These are phyloP conservation scores for Cajanus cajan DNA, from an alignment of 306 rosid species.

Conservation along the genomic window DNA sequence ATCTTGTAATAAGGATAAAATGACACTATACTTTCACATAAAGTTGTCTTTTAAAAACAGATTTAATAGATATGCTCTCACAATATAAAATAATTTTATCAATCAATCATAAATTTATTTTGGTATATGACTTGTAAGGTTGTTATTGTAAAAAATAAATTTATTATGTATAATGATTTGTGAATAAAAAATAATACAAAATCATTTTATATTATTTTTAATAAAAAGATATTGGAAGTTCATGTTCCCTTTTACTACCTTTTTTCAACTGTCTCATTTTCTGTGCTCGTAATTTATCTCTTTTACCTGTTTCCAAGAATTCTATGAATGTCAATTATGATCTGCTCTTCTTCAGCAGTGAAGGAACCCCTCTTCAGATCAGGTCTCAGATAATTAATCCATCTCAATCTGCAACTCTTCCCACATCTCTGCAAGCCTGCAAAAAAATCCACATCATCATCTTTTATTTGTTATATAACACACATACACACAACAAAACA, in stretches of 20 bases:
- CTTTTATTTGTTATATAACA: not conserved
- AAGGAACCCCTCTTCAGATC: conserved; percentile 82
- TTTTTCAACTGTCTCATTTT: not conserved
- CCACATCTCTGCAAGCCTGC: conserved; percentile 85
- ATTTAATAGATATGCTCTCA: too few relatives aligned
- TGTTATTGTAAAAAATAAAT: not conserved
- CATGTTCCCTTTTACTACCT: not conserved
- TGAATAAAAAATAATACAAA: too few relatives aligned
- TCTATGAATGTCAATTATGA: conserved; percentile 78
- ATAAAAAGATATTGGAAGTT: not conserved
- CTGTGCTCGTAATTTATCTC: not conserved
- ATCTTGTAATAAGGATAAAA: not conserved
- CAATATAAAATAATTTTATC: too few relatives aligned
- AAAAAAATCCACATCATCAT: not conserved
- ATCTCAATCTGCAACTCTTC: conserved; percentile 83
- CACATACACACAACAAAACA: not conserved
- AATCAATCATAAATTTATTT: too few relatives aligned
- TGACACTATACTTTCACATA: not conserved
- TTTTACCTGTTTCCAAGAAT: conserved; percentile 73
- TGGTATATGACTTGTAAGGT: too few relatives aligned
- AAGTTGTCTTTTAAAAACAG: not conserved
- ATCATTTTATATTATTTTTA: too few relatives aligned
- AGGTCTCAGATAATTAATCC: conserved; percentile 88
- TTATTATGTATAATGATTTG: too few relatives aligned
- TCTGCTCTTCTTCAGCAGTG: conserved; percentile 69